Evolutionary conservation across 202 grass and related monocot species (phyloP).

Genomic region (Schoenoplectus triqueter): DNA sequence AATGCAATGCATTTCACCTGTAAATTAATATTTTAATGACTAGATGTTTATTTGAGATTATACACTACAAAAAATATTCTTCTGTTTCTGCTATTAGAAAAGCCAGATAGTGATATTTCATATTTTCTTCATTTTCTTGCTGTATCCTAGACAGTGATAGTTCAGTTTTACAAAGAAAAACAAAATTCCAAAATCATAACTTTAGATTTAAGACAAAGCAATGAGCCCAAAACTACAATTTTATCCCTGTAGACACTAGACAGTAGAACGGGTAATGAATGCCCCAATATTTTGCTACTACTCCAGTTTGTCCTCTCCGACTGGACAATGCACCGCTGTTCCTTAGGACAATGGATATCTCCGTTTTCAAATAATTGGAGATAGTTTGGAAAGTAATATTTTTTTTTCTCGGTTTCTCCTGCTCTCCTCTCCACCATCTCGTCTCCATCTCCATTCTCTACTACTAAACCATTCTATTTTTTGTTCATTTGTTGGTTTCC

Average conservation of each 20-base stretch:
- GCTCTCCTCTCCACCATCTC: not conserved
- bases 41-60: too few relatives aligned
- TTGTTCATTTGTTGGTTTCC: not conserved
- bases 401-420: not conserved
- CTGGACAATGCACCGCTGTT: not conserved
- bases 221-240: constrained; percentile 3
- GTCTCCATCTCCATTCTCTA: not conserved
- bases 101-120: not conserved
- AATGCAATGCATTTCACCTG: too few relatives aligned
- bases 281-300: too few relatives aligned
- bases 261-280: too few relatives aligned
- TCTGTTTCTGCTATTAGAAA: too few relatives aligned
- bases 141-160: not conserved
- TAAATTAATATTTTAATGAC: too few relatives aligned
- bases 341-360: not conserved
- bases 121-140: not conserved
- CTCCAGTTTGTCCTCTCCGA: not conserved
- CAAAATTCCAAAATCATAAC: constrained; percentile 3
- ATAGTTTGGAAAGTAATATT: not conserved
- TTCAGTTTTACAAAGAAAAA: constrained; percentile 1
- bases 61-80: too few relatives aligned
- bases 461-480: constrained; percentile 1
- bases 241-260: not conserved
- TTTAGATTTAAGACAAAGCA: constrained; percentile 33
- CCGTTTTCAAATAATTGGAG: not conserved